Evolutionary conservation across 257 asterid species (phyloP), one percentile per base, ranked within the genome.

Genomic region (Leptodermis oblonga): DNA sequence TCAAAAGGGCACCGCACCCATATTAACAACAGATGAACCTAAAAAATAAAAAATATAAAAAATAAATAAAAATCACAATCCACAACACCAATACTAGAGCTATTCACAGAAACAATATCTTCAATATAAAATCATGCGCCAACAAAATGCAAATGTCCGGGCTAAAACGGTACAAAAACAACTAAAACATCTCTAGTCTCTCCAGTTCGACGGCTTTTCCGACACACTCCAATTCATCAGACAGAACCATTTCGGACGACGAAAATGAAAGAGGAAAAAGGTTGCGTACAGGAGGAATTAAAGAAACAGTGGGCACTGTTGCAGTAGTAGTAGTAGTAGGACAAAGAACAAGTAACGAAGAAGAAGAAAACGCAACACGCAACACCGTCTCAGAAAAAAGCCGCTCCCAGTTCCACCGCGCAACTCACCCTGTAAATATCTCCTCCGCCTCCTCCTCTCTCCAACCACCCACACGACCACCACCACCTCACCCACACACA

Each of bases 1-100:
- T 43, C 56, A 42, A 39, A 42, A 20, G 61, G 69, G 43, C 55
- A 68, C 37, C 72, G 23, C 49, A 53, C 72, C 72, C 34, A 68
- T 31, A 66, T 28, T 17, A 66, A 31, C 45, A 46, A 20, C 70
- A 31, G 25, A 39, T 23, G 36, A 23, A 60, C 51, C 51, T 33
- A 31, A 49, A 42, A 37, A 62, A 18, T 5, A 14, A 8, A 48
- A 0, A 15, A n/a, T n/a, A n/a, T n/a, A n/a, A n/a, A n/a, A n/a
- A 25, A 4, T 17, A 3, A 30, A 51, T 9, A 63, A 52, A 62
- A 71, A 31, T 26, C 36, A 62, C 45, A 43, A 72, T 18, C 55
- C 51, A 31, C n/a, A n/a, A 14, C 48, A 3, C 34, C 46, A 20
- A 48, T 45, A 62, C 15, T 20, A n/a, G n/a, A 42, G 14, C n/a